A percentile compares a stretch with the other conserved stretches of the same genome.
Evolutionary conservation across 495 filamentous ascomycete genomes (phyloP).

Genomic region (Cercophora scortea): DNA sequence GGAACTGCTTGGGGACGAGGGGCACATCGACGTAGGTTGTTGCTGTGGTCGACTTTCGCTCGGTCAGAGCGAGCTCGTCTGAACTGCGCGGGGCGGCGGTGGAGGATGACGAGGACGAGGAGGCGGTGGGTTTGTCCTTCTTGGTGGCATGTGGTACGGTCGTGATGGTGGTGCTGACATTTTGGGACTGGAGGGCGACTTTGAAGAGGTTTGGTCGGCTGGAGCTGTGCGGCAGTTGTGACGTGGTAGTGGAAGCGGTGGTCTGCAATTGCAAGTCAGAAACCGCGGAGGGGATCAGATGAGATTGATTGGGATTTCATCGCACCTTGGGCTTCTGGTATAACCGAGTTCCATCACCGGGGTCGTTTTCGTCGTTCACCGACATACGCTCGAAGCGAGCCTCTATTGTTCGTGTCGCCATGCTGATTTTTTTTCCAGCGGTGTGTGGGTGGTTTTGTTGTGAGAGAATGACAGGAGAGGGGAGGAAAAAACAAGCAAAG

Average conservation of each 20-base stretch:
- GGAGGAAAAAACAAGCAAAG: not conserved
- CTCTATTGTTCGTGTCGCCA: constrained; percentile 54
- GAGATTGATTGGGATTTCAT: not conserved
- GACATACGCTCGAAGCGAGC: constrained; percentile 75
- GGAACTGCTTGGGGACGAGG: constrained; percentile 59
- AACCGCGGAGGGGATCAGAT: not conserved
- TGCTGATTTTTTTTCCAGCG: constrained; percentile 6
- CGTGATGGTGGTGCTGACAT: constrained; percentile 42
- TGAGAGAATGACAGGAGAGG: not conserved
- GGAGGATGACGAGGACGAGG: constrained; percentile 17
- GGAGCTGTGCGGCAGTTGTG: constrained; percentile 50
- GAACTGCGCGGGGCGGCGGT: constrained; percentile 15
- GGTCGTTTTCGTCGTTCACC: constrained; percentile 74
- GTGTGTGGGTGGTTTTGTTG: not conserved
- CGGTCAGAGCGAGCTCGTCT: constrained; percentile 43
- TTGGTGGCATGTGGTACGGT: constrained; percentile 55
- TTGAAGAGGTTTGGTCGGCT: constrained; percentile 68
- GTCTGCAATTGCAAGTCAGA: constrained; percentile 19
- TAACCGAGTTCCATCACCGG: constrained; percentile 33
- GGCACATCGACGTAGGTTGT: constrained; percentile 49
- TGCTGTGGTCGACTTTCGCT: constrained; percentile 37
- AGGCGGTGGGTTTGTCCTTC: not conserved
- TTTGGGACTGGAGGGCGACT: constrained; percentile 68
- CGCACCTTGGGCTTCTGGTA: constrained; percentile 66
- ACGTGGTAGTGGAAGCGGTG: constrained; percentile 46